Base-by-base conservation (phyloP, 352 stramenopile genomes). In the Globisporangium recalcitrans region DNA sequence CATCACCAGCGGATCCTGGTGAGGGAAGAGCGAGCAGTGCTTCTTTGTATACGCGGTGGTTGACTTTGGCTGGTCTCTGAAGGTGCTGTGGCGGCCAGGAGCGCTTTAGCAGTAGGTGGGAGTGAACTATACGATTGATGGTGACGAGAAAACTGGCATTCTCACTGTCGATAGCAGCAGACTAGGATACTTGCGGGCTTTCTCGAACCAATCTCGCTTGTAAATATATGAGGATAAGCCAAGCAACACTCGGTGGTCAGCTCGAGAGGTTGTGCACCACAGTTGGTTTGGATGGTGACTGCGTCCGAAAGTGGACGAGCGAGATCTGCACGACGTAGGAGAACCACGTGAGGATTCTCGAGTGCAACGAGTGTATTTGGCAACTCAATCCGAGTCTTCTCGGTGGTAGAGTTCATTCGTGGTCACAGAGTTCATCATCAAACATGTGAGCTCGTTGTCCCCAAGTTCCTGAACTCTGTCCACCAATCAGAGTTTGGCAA, bases 291-390 rank as follows among this genome's bases (percentile, higher is more conserved):
- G 27, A 31, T 31, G 27, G 5, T 31, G 5, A n/a, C n/a, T 31
- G 27, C 5, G 5, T 32, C 36, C n/a, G n/a, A 26, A 51, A 49
- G 38, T 60, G 53, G 16, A 38, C 24, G 34, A 60, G 53, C 7
- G 53, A 60, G 14, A 24, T 49, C 34, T 60, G 24, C 16, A 60
- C 53, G 7, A 48, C 24, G 14, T 51, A 60, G 11, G 51, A 60
- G 34, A 60, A 26, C 36, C 53, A 60, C 34, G 34, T 36, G 22
- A 60, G 14, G 22, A 60, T 26, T 36, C 51, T 60, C 22, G 36
- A 38, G 6, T 60, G 53, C 6, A 51, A n/a, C n/a, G n/a, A n/a
- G 38, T 22, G 11, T 21, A 34, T 34, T 34, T 34, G 31, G 31
- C 31, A 34, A 34, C 2, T 34, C 31, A 10, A 34, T 34, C 31